These are phyloP conservation scores for Austroboletus eburneus DNA, from an alignment of 768 basidiomycete genomes.

Conservation along the genomic window DNA sequence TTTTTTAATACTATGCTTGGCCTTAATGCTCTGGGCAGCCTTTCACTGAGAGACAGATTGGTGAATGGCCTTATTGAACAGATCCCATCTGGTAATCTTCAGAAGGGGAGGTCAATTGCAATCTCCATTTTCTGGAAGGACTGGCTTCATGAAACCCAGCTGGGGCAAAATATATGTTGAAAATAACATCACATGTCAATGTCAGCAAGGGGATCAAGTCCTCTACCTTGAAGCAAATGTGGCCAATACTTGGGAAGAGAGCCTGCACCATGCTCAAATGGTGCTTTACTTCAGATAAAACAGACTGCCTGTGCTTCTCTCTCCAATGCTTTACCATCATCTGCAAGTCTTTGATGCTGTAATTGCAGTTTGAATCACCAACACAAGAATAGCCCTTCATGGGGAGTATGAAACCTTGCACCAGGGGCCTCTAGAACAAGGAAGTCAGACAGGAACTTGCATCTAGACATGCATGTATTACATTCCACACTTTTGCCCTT, in stretches of 20 bases:
- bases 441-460: no score
- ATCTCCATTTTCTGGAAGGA: not conserved
- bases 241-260: not conserved
- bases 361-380: slow-evolving; percentile 3
- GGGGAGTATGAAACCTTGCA: no score
- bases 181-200: not conserved
- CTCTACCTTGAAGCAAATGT: slow-evolving; percentile 2
- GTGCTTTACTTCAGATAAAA: no score
- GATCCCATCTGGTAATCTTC: slow-evolving; percentile 2
- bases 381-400: no score
- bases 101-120: slow-evolving; percentile 1
- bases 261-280: not conserved
- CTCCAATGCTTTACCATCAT: not conserved
- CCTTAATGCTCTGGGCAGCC: not conserved
- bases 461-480: no score
- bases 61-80: not conserved
- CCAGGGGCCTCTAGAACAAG: no score
- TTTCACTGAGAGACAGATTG: not conserved
- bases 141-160: not conserved
- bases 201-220: not conserved
- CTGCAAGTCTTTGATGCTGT: slow-evolving; percentile 1
- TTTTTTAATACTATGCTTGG: not conserved
- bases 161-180: not conserved
- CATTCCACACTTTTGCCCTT: no score
- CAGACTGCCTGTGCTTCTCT: not conserved